Evolutionary conservation across 2,329 filamentous ascomycete species (phyloP), one percentile per base, ranked within the genome.

Genomic region (Verruconis gallopava): DNA sequence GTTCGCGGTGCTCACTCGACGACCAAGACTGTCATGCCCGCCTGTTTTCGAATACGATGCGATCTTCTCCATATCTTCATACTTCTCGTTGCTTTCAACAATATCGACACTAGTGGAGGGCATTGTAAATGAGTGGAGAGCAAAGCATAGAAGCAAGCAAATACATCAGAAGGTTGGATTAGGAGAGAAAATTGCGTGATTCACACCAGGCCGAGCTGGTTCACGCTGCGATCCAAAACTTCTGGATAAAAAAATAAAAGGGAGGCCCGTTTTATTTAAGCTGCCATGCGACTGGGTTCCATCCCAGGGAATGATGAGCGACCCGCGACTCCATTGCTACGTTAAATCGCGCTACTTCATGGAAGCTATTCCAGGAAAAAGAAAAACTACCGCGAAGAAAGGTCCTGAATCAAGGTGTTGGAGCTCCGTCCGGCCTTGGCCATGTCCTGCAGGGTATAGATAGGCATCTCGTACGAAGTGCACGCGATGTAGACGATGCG

Each of bases 81-180:
- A 48, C 15, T 54, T 50, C 33, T 47, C 47, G 36, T 46, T 38
- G 5, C 5, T 19, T 4, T 33, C 13, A 3, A 20, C 17, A n/a
- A 32, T 28, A 3, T 40, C 38, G 38, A 57, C 50, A 44, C 54
- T 53, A 22, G 53, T 52, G 18, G 59, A 60, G 21, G 59, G 50
- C 60, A 62, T 62, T 25, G 37, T 48, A 34, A 12, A 40, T 15
- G 19, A 30, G n/a, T 9, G 25, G 25, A 30, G 6, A 9, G 25
- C 6, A 30, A 30, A 9, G 9, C 25, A 30, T 30, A 9, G 25
- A 30, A n/a, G 25, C 6, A n/a, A 9, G 25, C 6, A 9, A 30
- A 30, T 30, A 9, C 25, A 30, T 9, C 6, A n/a, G 25, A 30
- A 30, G 25, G n/a, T n/a, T 30, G 25, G n/a, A n/a, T 9, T 30